Evolutionary conservation across 2,329 filamentous ascomycete genomes (phyloP), one percentile per base, ranked within the genome.

Genomic region (Metarhizium rileyi): DNA sequence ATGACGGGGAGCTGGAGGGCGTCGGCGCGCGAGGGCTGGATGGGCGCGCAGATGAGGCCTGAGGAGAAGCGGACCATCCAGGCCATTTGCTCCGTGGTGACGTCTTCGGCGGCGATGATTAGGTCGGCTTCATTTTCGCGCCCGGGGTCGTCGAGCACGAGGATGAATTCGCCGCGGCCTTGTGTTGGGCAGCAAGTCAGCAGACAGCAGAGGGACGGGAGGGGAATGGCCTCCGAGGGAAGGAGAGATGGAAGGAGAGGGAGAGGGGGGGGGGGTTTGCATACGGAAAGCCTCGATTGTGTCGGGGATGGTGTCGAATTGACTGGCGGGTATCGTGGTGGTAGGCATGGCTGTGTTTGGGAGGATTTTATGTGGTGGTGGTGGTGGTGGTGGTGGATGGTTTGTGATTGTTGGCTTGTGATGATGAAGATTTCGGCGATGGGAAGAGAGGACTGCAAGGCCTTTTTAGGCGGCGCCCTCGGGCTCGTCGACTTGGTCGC

Each of bases 71-170:
- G 88, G 67, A 98, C 81, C 78, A 98, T 84, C 75, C 96, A 98
- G 61, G 90, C 88, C 83, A 95, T 94, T 71, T 97, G 91, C 56
- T 87, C 79, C 23, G 90, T 77, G 8, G 91, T 95, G 56, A 96
- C 73, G 61, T 86, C 78, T 57, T 89, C 75, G 54, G 90, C 91
- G 57, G 93, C 88, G 63, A 97, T 94, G 69, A 97, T 96, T 45
- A 98, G 81, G 72, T 98, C 93, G 68, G 90, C 93, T 77, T 98
- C 93, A 68, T 98, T 98, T 70, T 98, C 93, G 68, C 93, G 90
- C 54, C 84, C 81, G 56, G 89, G 83, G 58, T 88, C 87, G 74
- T 98, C 93, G 62, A 98, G 87, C 35, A 96, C 91, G 54, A 98
- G 83, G 65, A 98, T 85, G 77, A 97, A 97, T 65, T 97, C 84